A percentile compares a stretch with the other conserved stretches of the same genome.
These are phyloP conservation scores for Tulasnella sp. DNA, from an alignment of 768 basidiomycete species.

Conservation along the genomic window DNA sequence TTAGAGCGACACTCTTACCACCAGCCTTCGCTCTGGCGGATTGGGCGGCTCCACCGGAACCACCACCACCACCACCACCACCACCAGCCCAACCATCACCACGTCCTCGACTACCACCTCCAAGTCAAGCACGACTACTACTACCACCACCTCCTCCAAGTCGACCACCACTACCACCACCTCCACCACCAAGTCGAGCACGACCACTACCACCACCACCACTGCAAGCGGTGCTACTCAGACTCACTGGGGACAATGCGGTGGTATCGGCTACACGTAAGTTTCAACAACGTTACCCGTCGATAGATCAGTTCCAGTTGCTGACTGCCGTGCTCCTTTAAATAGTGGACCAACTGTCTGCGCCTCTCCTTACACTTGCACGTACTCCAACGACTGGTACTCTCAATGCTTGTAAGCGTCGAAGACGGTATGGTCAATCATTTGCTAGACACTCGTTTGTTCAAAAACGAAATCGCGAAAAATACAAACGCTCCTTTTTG, in stretches of 20 bases:
- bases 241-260: not conserved
- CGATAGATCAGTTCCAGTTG: too few species aligned
- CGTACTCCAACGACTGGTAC: too few species aligned
- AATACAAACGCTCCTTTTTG: too few species aligned
- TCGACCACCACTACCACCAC: not conserved
- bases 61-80: conserved; percentile 55
- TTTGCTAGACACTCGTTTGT: too few species aligned
- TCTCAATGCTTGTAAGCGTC: too few species aligned
- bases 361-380: too few species aligned
- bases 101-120: conserved; percentile 31
- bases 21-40: conserved; percentile 13
- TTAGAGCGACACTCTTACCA: not conserved
- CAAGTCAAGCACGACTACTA: conserved; percentile 15
- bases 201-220: not conserved
- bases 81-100: conserved; percentile 41
- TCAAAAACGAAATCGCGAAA: too few species aligned
- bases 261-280: not conserved
- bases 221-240: not conserved
- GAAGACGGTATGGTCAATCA: too few species aligned
- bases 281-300: not conserved
- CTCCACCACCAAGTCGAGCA: not conserved
- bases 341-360: too few species aligned
- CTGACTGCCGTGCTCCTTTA: too few species aligned
- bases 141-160: conserved; percentile 25
- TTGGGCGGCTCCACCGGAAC: conserved; percentile 44